phyloP scores from a whole-genome alignment of 768 basidiomycete genomes.

The Suillus decipiens region DNA sequence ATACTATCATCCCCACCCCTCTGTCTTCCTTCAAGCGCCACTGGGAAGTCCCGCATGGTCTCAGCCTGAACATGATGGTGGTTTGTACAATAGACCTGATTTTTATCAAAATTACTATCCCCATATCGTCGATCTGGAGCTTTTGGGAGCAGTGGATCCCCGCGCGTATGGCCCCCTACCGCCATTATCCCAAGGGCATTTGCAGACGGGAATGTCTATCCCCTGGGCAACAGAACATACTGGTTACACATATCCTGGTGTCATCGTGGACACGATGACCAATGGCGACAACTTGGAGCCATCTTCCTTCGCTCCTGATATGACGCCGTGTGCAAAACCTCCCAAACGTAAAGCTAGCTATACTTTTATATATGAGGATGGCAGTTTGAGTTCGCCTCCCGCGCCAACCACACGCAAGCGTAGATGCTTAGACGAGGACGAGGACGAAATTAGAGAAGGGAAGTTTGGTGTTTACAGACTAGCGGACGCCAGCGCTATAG shows the following conservation, averaged over 20 bases:
- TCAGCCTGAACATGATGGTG: background rate
- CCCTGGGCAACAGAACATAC: background rate
- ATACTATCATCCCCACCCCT: background rate
- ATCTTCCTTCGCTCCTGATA: background rate
- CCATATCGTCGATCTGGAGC: background rate
- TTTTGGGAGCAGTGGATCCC: background rate
- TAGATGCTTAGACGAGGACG: background rate
- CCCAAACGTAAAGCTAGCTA: background rate
- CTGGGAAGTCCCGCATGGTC: background rate
- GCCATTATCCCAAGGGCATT: background rate
- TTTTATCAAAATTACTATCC: background rate
- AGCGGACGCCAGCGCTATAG: background rate
- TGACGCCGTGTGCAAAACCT: too few relatives aligned
- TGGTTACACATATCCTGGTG: background rate
- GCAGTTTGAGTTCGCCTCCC: background rate
- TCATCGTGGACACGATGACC: too few relatives aligned
- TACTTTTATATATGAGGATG: too few relatives aligned
- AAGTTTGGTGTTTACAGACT: background rate
- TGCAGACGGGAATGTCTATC: background rate
- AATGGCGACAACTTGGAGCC: background rate
- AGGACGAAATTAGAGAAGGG: background rate
- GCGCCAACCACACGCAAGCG: background rate
- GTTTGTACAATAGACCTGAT: background rate
- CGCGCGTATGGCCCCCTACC: background rate
- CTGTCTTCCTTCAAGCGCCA: background rate